Conservation (phyloP, 2,329 filamentous ascomycete species). For the Myriosclerotinia scirpicola region DNA sequence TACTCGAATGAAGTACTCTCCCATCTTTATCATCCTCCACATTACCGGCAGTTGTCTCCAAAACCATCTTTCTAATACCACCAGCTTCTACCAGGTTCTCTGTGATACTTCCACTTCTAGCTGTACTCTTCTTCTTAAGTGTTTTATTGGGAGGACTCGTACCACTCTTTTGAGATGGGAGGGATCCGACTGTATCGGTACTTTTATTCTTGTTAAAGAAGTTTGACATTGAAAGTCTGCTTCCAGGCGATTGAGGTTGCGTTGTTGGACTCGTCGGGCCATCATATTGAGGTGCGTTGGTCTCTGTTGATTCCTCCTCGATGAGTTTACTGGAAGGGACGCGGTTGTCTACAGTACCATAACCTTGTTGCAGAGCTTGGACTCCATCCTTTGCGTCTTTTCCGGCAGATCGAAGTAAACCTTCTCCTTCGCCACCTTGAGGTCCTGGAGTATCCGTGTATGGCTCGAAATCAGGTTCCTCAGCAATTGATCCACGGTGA, state of each 20-base stretch:
- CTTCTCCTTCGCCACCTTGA: constrained; percentile 54
- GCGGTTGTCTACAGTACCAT: constrained; percentile 47
- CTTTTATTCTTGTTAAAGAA: constrained; percentile 27
- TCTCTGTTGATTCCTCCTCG: background rate
- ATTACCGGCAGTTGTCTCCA: constrained; percentile 57
- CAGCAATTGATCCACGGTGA: constrained; percentile 43
- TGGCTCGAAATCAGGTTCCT: constrained; percentile 43
- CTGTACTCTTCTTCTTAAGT: constrained; percentile 49
- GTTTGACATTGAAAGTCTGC: background rate
- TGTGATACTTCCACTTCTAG: constrained; percentile 74
- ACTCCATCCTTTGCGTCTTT: constrained; percentile 64
- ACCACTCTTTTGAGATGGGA: constrained; percentile 33
- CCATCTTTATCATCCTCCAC: constrained; percentile 10
- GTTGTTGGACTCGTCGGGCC: constrained; percentile 14
- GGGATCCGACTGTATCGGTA: constrained; percentile 38
- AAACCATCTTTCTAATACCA: constrained; percentile 72
- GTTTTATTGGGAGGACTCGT: constrained; percentile 35
- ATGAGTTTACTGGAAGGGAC: background rate
- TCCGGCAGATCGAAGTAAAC: constrained; percentile 53
- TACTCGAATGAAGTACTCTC: constrained; percentile 18
- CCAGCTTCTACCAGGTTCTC: constrained; percentile 74
- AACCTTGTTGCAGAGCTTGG: constrained; percentile 57
- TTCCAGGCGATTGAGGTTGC: background rate
- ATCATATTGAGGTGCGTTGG: background rate
- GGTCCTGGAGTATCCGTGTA: constrained; percentile 43